These are phyloP conservation scores for Curvularia verruculosa DNA, from an alignment of 2,329 filamentous ascomycete genomes.

Conservation along the genomic window DNA sequence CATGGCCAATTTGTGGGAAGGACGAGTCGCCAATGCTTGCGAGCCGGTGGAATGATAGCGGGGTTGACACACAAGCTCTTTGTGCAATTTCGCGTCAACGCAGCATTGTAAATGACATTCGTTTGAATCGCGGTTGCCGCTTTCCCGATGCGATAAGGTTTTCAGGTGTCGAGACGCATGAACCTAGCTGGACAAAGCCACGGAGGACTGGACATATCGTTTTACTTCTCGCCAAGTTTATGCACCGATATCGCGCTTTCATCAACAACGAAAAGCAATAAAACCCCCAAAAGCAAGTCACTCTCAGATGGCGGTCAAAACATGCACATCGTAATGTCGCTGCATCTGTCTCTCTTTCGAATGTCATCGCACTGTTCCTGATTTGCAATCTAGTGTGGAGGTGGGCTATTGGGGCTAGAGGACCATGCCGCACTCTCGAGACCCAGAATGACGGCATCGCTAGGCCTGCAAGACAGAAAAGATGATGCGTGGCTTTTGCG, in stretches of 20 bases:
- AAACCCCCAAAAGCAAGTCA: not conserved
- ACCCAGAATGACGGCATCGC: not conserved
- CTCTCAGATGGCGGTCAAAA: not conserved
- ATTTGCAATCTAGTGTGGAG: not conserved
- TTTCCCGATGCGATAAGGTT: not conserved
- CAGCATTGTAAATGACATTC: too few relatives aligned
- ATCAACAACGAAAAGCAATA: not conserved
- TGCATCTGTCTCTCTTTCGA: not conserved
- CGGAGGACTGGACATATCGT: not conserved
- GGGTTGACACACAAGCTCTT: too few relatives aligned
- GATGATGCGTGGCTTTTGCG: not conserved
- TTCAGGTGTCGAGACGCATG: not conserved
- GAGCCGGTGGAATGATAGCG: too few relatives aligned
- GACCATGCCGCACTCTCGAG: not conserved
- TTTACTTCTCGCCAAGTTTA: not conserved
- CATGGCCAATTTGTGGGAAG: too few relatives aligned
- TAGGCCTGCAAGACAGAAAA: not conserved
- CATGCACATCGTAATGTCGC: not conserved
- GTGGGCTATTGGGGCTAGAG: not conserved
- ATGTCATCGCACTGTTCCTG: not conserved
- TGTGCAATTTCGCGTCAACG: too few relatives aligned
- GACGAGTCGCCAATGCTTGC: too few relatives aligned
- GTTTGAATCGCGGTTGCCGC: too few relatives aligned
- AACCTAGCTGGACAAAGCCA: not conserved
- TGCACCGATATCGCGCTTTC: not conserved